Evolutionary conservation across 768 basidiomycete species (phyloP).

Genomic region (Sutorius australiensis): DNA sequence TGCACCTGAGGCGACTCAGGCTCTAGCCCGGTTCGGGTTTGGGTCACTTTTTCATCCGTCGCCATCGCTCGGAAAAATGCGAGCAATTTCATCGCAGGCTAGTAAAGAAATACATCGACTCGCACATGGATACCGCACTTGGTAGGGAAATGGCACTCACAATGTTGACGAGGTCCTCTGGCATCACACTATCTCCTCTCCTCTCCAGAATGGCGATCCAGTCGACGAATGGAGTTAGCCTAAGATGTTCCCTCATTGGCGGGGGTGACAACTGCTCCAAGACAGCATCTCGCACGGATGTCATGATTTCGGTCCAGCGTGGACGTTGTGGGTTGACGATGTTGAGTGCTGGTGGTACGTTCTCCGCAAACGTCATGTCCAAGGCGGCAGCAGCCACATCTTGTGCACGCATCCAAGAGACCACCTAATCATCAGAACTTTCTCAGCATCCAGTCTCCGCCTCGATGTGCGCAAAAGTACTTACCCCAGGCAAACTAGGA

Average conservation of each 20-base stretch:
- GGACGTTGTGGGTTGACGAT: slow-evolving; percentile 37
- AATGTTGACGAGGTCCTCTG: slow-evolving; percentile 5
- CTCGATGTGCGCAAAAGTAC: not conserved
- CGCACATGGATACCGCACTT: too few species aligned
- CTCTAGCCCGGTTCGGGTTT: not conserved
- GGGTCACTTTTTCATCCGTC: not conserved
- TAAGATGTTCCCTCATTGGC: slow-evolving; percentile 10
- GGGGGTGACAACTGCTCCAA: slow-evolving; percentile 7
- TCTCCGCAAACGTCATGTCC: slow-evolving; percentile 30
- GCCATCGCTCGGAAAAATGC: slow-evolving; percentile 25
- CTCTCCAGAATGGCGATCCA: slow-evolving; percentile 31
- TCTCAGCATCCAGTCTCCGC: not conserved
- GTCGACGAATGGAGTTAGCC: slow-evolving; percentile 23
- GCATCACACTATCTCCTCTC: slow-evolving; percentile 15
- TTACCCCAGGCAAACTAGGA: slow-evolving; percentile 34
- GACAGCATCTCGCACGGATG: slow-evolving; percentile 18
- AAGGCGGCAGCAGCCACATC: slow-evolving; percentile 32
- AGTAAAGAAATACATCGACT: not conserved
- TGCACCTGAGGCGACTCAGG: not conserved
- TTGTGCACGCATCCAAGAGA: slow-evolving; percentile 38
- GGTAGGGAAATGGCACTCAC: not conserved
- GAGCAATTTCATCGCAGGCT: slow-evolving; percentile 34
- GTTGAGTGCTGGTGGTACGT: slow-evolving; percentile 29
- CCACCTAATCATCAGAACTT: slow-evolving; percentile 5
- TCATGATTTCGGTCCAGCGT: slow-evolving; percentile 28